Evolutionary conservation across 176 grass and related monocot species (phyloP).

Genomic region (Guadua angustifolia): DNA sequence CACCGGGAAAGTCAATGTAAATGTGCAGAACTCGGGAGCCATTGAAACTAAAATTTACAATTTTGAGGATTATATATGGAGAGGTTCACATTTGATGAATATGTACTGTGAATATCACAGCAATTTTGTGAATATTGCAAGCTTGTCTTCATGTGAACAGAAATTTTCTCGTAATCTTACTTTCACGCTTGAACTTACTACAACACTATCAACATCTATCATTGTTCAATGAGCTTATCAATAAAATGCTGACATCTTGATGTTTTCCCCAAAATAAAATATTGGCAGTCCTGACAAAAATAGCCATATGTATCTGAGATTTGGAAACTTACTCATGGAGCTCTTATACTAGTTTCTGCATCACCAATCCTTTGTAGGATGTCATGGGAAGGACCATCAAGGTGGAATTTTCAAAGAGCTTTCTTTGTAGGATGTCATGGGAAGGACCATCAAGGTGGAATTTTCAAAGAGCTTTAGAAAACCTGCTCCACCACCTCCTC

Average conservation of each 20-base stretch:
- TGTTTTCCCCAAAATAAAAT: neutral
- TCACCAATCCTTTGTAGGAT: conserved; percentile 54
- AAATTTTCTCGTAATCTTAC: neutral
- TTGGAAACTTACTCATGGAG: neutral
- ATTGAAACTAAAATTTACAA: neutral
- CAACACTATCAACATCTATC: neutral
- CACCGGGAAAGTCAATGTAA: neutral
- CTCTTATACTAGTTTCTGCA: conserved; percentile 29
- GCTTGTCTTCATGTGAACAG: neutral
- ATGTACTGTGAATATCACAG: neutral
- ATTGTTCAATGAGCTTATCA: neutral
- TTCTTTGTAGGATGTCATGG: conserved; percentile 66
- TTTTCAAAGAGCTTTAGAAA: conserved; percentile 83
- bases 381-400: conserved; percentile 70
- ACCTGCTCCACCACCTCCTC: conserved; percentile 58
- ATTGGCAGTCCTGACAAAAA: neutral
- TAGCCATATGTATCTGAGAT: neutral
- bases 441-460: conserved; percentile 78
- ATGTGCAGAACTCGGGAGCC: neutral
- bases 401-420: no score
- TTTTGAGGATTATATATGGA: neutral
- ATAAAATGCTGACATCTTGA: neutral
- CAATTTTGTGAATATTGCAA: conserved; percentile 17
- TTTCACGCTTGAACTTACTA: neutral
- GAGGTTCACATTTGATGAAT: neutral